Evolutionary conservation across 768 basidiomycete species (phyloP), one percentile per base, ranked within the genome.

Genomic region (Leccinum pellstonianum): DNA sequence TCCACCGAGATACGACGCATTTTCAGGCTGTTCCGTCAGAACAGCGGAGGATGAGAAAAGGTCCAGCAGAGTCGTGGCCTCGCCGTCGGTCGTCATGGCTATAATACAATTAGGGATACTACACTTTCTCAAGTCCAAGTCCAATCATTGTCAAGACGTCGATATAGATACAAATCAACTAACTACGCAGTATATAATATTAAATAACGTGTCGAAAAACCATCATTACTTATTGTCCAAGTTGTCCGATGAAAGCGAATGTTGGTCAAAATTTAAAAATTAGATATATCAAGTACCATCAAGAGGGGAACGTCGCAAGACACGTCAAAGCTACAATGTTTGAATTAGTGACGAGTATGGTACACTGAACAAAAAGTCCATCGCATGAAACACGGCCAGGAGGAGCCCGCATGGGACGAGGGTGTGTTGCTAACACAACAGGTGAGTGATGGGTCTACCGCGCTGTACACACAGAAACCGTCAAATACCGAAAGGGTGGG

Each of bases 1-100:
- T 38, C 84, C 81, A 27, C 79, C 73, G 43, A 95, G 80, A 70
- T 95, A 96, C 4, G 71, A 62, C 3, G 71, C 67, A 49, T 80
- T 67, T 52, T 70, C 64, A 25, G 68, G 60, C 11, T 21, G 51
- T 57, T 69, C 61, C 3, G 58, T 49, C 48, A 68, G 37, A 27
- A 57, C 29, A 17, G 59, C 11, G 6, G 63, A 64, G 47, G 64
- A 55, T 29, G 70, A 62, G 52, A 74, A 65, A 33, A 75, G 63
- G 48, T 73, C 73, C 2, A 64, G 50, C 35, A 74, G 62, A 37
- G 63, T 62, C 25, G 62, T 67, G 11, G 63, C 54, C 57, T 75
- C 72, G 56, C 56, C 58, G 54, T 64, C 57, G 3, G 63, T 57
- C 51, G 58, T 59, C 71, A 72, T 75, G 51, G 29, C 33, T 15